Evolutionary conservation across 2,329 filamentous ascomycete genomes (phyloP), one percentile per base, ranked within the genome.

Genomic region (Cordyceps cateniannulata): DNA sequence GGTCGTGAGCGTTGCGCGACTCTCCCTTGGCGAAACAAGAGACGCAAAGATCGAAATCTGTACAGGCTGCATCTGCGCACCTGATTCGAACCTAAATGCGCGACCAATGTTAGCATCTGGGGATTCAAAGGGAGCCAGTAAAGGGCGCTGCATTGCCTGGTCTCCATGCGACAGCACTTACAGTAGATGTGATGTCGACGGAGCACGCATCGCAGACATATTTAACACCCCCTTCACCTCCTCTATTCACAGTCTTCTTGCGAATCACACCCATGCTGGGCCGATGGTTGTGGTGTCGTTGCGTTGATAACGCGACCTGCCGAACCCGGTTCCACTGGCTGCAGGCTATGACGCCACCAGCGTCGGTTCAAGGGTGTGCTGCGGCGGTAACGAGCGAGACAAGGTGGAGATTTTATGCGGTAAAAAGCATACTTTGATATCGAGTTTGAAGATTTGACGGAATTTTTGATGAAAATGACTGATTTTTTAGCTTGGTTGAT

Each of bases 171-270:
- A 42, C 57, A 52, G 24, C 24, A 81, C 88, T 70, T 82, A 96
- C 95, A 51, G 95, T 99, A 5, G 93, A 95, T 51, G 95, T 99
- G 67, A 99, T 96, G 74, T 99, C 95, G 62, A 91, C 91, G 49
- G 91, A 96, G 75, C 95, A 99, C 62, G 96, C 88, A 75, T 99
- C 96, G 79, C 95, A 99, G 66, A 98, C 91, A 74, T 96, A 99
- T 73, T 98, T 97, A 35, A 92, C 90, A 65, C 90, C 90, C 52
- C 90, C 92, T 72, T 97, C 91, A 56, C 89, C 91, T 64, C 90
- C 91, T 70, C 90, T 83, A 60, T 88, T 87, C 66, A 89, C 90
- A 63, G 91, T 95, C 79, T 97, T 97, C 81, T 97, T 97, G 72
- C 93, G 89, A 73, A 97, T 96, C 70, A 96, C 89, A 68, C 92